Evolutionary conservation across 176 grass and related monocot genomes (phyloP).

Genomic region (Calamus simplicifolius): DNA sequence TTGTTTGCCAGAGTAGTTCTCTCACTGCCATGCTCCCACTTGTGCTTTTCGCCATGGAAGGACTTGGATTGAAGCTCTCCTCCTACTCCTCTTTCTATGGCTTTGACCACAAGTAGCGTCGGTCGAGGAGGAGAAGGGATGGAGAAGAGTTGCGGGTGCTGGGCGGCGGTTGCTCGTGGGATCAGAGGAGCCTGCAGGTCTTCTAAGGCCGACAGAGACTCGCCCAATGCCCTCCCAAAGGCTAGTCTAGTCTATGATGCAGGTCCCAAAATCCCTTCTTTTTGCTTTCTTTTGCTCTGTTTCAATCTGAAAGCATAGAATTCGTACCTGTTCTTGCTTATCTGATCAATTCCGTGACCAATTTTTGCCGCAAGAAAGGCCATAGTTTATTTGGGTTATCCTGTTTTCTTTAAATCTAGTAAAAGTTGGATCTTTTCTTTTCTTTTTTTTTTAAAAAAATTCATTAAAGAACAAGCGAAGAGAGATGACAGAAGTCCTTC

Average conservation of each 20-base stretch:
- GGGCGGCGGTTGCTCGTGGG: constrained; percentile 56
- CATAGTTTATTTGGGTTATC: no score
- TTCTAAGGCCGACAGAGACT: constrained; percentile 4
- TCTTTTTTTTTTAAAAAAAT: no score
- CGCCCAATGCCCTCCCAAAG: constrained; percentile 35
- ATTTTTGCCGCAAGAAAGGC: not conserved
- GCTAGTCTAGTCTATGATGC: constrained; percentile 69
- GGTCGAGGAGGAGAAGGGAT: constrained; percentile 10
- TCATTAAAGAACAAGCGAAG: no score
- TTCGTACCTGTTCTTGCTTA: not conserved
- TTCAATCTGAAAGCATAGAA: not conserved
- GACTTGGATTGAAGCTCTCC: not conserved
- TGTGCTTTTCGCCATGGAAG: no score
- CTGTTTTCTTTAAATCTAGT: no score
- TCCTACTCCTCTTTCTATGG: constrained; percentile 3
- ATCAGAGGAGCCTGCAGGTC: constrained; percentile 48
- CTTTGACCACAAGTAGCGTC: constrained; percentile 16
- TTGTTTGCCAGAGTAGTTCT: not conserved
- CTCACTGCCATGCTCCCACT: no score
- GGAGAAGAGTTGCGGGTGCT: constrained; percentile 63
- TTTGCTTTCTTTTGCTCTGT: not conserved
- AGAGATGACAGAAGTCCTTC: no score
- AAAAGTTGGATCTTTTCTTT: no score
- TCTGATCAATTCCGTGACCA: constrained; percentile 15
- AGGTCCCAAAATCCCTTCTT: constrained; percentile 24